Conservation (phyloP, 345 rosid genomes). For the Citrus maxima region DNA sequence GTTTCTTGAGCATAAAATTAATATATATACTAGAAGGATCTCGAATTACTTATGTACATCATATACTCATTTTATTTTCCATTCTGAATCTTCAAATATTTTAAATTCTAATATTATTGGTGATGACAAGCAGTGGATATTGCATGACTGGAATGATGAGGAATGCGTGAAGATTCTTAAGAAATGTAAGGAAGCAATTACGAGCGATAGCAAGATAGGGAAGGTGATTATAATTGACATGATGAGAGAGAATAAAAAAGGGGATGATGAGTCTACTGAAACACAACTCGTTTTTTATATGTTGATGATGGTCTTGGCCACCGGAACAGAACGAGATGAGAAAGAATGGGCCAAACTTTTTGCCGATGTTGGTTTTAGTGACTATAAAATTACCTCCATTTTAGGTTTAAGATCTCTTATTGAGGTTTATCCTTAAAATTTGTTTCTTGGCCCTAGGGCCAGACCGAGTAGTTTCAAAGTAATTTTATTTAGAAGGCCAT, state of each 20-base stretch:
- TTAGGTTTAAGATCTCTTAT: conserved; percentile 49
- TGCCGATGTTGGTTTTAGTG: conserved; percentile 28
- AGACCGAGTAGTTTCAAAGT: too few relatives aligned
- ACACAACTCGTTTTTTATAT: conserved; percentile 39
- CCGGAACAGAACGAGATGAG: conserved; percentile 33
- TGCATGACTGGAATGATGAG: conserved; percentile 8
- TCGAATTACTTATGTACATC: not conserved
- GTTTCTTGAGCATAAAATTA: not conserved
- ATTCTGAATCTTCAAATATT: not conserved
- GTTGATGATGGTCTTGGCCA: conserved; percentile 26
- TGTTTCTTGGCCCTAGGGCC: too few relatives aligned
- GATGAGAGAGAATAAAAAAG: not conserved
- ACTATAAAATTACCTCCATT: conserved; percentile 33
- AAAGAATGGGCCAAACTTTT: conserved; percentile 43
- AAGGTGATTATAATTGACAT: conserved; percentile 20
- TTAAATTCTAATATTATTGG: not conserved
- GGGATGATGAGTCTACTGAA: conserved; percentile 14
- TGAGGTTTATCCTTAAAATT: conserved; percentile 41
- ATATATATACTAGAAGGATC: too few relatives aligned
- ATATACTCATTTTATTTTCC: not conserved
- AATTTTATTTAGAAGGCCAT: too few relatives aligned
- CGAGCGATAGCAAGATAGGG: not conserved
- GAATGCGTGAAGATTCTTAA: conserved; percentile 3
- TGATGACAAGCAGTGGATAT: conserved; percentile 1
- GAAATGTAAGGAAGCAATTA: not conserved